phyloP scores from a whole-genome alignment of 805 yeast species.

The Spathaspora arborariae region DNA sequence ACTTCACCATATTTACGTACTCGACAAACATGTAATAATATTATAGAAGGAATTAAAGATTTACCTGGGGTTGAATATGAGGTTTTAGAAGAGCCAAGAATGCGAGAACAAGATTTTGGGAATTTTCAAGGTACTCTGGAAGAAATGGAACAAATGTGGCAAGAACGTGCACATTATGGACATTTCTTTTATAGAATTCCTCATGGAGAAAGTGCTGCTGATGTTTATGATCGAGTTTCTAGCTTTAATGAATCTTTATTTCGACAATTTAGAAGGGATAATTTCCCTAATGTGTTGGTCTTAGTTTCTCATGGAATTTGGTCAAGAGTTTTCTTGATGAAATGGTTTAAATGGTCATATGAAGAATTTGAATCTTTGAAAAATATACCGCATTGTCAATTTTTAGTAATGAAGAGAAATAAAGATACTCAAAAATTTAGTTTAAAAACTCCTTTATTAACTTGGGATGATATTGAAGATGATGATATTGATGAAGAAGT shows the following conservation, averaged over 20 bases:
- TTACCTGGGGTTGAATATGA: conserved; percentile 43
- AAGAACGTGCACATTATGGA: conserved; percentile 83
- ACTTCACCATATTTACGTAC: conserved; percentile 87
- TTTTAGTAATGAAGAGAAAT: conserved; percentile 70
- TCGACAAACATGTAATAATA: conserved; percentile 74
- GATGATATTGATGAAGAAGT: conserved; percentile 37
- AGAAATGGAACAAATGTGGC: conserved; percentile 79
- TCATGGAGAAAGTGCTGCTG: conserved; percentile 94
- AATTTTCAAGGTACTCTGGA: conserved; percentile 77
- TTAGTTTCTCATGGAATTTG: conserved; percentile 92
- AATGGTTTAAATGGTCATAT: conserved; percentile 92
- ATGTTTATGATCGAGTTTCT: conserved; percentile 87
- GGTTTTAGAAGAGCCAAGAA: conserved; percentile 81
- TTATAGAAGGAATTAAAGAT: conserved; percentile 53
- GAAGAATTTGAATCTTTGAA: conserved; percentile 82
- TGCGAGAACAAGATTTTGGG: conserved; percentile 95
- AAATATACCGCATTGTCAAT: conserved; percentile 82
- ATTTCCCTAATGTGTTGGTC: conserved; percentile 77
- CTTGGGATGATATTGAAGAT: conserved; percentile 63
- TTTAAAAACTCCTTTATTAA: conserved; percentile 58
- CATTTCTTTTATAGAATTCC: conserved; percentile 80
- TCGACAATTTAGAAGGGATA: conserved; percentile 66
- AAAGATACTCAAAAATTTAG: conserved; percentile 47
- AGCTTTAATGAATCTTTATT: conserved; percentile 85
- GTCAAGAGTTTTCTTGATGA: conserved; percentile 89